Evolutionary conservation across 192 early-diverging fungal species (phyloP), one percentile per base, ranked within the genome.

Genomic region (Podila horticola): DNA sequence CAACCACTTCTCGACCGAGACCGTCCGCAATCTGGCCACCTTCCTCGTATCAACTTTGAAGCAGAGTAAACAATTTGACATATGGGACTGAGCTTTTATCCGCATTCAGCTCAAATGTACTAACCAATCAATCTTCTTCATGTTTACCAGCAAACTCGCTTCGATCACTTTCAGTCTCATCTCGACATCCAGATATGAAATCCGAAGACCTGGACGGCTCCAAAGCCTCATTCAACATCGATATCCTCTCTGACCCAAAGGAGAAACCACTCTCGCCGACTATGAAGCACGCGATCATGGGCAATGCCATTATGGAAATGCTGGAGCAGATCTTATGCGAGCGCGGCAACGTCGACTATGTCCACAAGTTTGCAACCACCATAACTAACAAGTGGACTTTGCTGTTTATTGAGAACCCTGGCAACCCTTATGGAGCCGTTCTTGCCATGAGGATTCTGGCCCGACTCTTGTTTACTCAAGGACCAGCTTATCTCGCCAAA

Each of bases 381-480:
- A 86, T 93, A 19, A 89, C 91, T 15, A 88, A 84, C 75, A 88
- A 89, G 74, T 93, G 92, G 92, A 83, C 91, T 6, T 62, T 91
- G 24, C 75, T 91, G 13, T 92, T 91, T 60, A 86, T 93, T 67
- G 84, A 83, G 30, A 83, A 83, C n/a, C 69, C 82, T 31, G 60
- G 84, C 13, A 86, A 93, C 36, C 81, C 86, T 4, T 86, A 74
- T 17, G 88, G 89, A 13, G 89, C 90, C 10, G 86, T 91, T 24
- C 71, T 87, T 50, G 81, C 90, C 0, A 66, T 82, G 50, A 74
- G 88, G 12, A 90, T 92, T 29, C 64, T 93, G 55, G 79, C 83
- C 2, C 75, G 84, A 30, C 49, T 93, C 19, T 67, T 86, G 12
- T 71, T 64, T 33, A 72, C 83, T 2, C 85, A 89, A 58, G 91